Evolutionary conservation across 1,284 basidiomycete genomes (phyloP).

Genomic region (Ganoderma sinense): DNA sequence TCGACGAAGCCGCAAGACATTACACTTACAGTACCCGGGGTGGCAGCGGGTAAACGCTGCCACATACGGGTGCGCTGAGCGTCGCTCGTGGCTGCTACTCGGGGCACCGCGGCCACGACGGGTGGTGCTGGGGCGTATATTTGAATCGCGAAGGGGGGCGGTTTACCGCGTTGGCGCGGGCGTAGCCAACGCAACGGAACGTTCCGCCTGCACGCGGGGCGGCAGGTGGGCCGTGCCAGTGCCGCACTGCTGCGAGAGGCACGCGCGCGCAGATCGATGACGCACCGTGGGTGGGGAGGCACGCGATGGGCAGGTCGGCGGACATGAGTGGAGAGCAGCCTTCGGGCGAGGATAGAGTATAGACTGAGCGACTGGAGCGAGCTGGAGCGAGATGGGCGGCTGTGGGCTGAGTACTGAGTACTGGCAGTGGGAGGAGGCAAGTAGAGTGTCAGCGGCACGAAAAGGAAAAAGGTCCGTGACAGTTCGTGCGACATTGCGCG

Average conservation of each 20-base stretch:
- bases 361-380: not conserved
- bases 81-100: not conserved
- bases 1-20: conserved; percentile 1
- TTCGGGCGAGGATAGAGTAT: not conserved
- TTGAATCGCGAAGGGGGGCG: not conserved
- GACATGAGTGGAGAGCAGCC: not conserved
- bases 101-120: not conserved
- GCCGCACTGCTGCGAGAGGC: not conserved
- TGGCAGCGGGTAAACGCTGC: not conserved
- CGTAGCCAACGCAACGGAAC: not conserved
- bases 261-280: not conserved
- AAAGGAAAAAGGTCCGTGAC: not conserved
- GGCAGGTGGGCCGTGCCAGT: not conserved
- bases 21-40: not conserved
- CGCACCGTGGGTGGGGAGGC: not conserved
- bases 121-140: not conserved
- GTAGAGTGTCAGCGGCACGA: not conserved
- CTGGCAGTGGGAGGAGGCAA: not conserved
- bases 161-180: not conserved
- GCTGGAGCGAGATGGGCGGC: not conserved
- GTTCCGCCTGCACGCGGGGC: not conserved
- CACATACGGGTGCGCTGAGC: conserved; percentile 1
- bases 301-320: not conserved
- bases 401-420: not conserved
- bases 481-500: not conserved